phyloP scores from a whole-genome alignment of 345 rosid genomes.

The Chamaenerion angustifolium region DNA sequence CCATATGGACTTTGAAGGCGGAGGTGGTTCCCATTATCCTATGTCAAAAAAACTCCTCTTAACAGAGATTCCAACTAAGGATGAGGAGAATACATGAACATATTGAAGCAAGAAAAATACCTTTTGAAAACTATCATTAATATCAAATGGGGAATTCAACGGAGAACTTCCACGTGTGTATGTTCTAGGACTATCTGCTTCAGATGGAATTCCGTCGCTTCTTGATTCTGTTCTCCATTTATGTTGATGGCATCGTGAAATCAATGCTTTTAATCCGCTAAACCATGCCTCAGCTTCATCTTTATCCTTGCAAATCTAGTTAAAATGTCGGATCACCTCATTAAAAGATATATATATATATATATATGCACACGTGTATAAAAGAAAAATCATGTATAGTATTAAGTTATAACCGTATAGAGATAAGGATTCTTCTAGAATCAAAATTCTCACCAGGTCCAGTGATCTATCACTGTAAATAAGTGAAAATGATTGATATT shows the following conservation, averaged over 20 bases:
- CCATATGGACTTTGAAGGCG: conserved; percentile 45
- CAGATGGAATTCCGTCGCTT: conserved; percentile 62
- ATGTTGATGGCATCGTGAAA: conserved; percentile 39
- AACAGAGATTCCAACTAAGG: conserved; percentile 2
- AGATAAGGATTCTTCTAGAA: neutral
- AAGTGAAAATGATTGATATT: conserved; percentile 75
- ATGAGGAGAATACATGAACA: conserved; percentile 4
- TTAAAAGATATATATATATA: too few species aligned
- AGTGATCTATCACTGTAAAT: conserved; percentile 53
- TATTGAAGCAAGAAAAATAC: conserved; percentile 14
- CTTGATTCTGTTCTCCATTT: conserved; percentile 50
- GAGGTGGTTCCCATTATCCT: conserved; percentile 43
- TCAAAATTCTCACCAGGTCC: conserved; percentile 41
- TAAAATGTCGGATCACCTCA: neutral
- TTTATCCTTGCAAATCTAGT: conserved; percentile 70
- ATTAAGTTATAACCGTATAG: too few species aligned
- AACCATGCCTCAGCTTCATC: conserved; percentile 85
- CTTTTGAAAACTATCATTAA: conserved; percentile 58
- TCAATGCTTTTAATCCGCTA: conserved; percentile 59
- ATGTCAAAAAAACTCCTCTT: conserved; percentile 14
- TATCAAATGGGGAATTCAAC: conserved; percentile 55
- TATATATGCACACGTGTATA: too few species aligned
- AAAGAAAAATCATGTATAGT: too few species aligned
- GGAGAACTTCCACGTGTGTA: conserved; percentile 57
- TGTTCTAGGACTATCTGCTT: conserved; percentile 59